Base-by-base conservation (phyloP, 2,329 filamentous ascomycete species). In the Fusarium sp. region DNA sequence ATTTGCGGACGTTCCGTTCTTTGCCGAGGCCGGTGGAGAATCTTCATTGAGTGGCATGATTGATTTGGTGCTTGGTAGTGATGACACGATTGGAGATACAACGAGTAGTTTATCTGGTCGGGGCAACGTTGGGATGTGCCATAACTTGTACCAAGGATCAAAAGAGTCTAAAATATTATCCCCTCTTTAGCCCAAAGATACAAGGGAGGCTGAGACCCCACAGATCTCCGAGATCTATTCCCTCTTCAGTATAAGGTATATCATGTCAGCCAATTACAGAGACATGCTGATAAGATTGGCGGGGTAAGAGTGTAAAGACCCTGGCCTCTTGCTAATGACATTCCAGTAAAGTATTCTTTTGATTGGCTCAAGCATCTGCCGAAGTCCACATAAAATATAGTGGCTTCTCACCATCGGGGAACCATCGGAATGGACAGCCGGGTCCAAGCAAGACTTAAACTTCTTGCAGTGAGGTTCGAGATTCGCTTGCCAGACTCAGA, bases 61-160 rank as follows among this genome's bases (percentile, higher is more conserved):
- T 10, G 8, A 6, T 32, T 7, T 19, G 4, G 7, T 7, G 1
- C 19, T 21, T 17, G 6, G 9, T 11, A 34, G 14, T 34, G 28
- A 36, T 48, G 28, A 28, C 8, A 50, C 34, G 52, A 50, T 32
- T 26, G 21, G 21, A 15, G 20, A 40, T n/a, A n/a, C n/a, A n/a
- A n/a, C n/a, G n/a, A n/a, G n/a, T n/a, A 40, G 9, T 12, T 6
- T 17, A n/a, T n/a, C n/a, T n/a, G n/a, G n/a, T n/a, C 53, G 53
- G 53, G 53, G 53, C 36, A 54, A 56, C 47, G 19, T 56, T 56
- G 53, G 53, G 38, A 56, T 53, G 48, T 19, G n/a, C 53, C 53
- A 46, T 10, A 12, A 52, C 30, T 56, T 56, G 53, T 54, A 54
- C 6, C 42, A 9, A 38, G 21, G n/a, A 17, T 20, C 28, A 15